Evolutionary conservation across 176 grass and related monocot genomes (phyloP), one percentile per base, ranked within the genome.

Genomic region (Puya raimondii): DNA sequence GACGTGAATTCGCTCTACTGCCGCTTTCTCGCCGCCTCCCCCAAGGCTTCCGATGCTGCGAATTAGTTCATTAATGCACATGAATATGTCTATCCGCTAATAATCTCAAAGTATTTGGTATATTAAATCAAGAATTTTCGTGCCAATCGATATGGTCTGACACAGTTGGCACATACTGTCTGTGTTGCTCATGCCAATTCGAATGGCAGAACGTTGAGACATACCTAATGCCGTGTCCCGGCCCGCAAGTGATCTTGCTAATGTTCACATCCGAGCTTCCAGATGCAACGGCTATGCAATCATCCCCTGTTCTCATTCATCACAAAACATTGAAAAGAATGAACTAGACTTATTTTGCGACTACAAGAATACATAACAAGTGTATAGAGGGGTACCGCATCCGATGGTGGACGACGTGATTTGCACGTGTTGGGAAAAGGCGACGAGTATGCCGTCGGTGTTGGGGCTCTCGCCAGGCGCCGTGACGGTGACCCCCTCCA

Each of bases 1-100:
- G 17, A 91, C 71, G n/a, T 11, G 47, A 50, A 96, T 64, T 29
- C 50, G 64, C 71, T 84, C 85, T n/a, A 89, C 88, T 4, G 17
- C 0, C 3, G 69, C 74, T 9, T 12, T 10, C 2, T 10, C 20
- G 22, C 71, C 50, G 1, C 8, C 25, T 59, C 4, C 10, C 61
- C 88, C 92, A 2, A 96, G 77, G 53, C 88, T 91, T 72, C 92
- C 92, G 47, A 96, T 80, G 26, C 91, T 96, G 42, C 64, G 33
- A 42, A 8, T 42, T 42, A 42, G 63, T n/a, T 17, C 20, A 20
- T 59, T 21, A 17, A 9, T 4, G 20, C 15, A 17, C n/a, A 21
- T 9, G 2, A 12, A 59, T 8, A 59, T 17, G 3, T 59, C 20
- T 15, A 59, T 17, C 16, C 54, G 21, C 2, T 18, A 14, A 17